Evolutionary conservation across 2,329 filamentous ascomycete species (phyloP), one percentile per base, ranked within the genome.

Genomic region (Talaromyces amestolkiae): DNA sequence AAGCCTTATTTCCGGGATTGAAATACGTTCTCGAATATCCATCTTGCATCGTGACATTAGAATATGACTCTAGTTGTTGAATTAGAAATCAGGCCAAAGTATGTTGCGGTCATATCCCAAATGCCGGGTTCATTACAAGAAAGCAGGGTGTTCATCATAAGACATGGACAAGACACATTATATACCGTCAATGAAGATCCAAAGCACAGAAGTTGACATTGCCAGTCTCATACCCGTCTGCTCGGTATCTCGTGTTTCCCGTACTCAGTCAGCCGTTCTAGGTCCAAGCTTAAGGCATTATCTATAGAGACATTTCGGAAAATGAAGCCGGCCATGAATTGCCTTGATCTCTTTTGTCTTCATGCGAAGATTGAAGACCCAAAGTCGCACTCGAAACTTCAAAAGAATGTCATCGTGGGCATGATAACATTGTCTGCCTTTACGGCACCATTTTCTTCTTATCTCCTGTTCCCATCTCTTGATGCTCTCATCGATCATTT

Each of bases 401-500:
- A 51, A 7, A 51, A 51, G 2, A 27, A 51, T 13, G 3, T 15
- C 13, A 27, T 51, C 13, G 47, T 51, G 47, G 47, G 11, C 47
- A 51, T 27, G 22, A 51, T 51, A 27, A 51, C 54, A 9, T 35
- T 58, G 2, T 58, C 54, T 58, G 54, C 54, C 13, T 58, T 41
- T n/a, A 58, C 54, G 19, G 54, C 54, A 3, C 54, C 54, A 3
- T 58, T 58, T 58, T 35, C 54, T 22, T 41, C 54, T 7, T 24
- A n/a, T 24, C 33, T 58, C 35, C 54, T 41, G 3, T 58, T 58
- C 19, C 54, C 35, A 13, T 58, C 54, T 7, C 70, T 80, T 10
- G 65, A 66, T 3, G 70, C 75, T 19, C 77, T 79, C 27, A 69
- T 73, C 2, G 39, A 59, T 1, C 71, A 72, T 24, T 76, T 80